phyloP scores from a whole-genome alignment of 2,329 filamentous ascomycete genomes.

The Xylaria sp. region DNA sequence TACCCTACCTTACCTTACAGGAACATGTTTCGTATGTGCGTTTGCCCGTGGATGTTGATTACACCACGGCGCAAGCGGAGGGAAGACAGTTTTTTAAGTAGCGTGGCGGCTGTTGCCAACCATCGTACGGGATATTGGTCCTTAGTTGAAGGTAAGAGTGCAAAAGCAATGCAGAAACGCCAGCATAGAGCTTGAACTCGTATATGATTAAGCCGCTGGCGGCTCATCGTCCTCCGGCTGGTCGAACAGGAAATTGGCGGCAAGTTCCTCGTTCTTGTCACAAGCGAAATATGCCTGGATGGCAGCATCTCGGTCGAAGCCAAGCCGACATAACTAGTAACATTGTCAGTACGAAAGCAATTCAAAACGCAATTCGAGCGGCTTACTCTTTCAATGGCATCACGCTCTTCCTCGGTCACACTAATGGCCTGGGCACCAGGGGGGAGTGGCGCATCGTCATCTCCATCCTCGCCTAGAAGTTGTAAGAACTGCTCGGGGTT shows the following conservation, averaged over 20 bases:
- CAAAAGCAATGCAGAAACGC: constrained; percentile 19
- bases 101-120: constrained; percentile 12
- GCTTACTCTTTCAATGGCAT: constrained; percentile 92
- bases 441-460: constrained; percentile 82
- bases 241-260: constrained; percentile 97
- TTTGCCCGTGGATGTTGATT: constrained; percentile 9
- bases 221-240: constrained; percentile 85
- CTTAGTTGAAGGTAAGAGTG: constrained; percentile 16
- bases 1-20: background rate
- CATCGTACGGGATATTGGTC: constrained; percentile 28
- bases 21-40: constrained; percentile 15
- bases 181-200: constrained; percentile 12
- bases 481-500: constrained; percentile 94
- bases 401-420: constrained; percentile 94
- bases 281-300: constrained; percentile 99
- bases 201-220: constrained; percentile 47
- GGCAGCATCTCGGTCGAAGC: constrained; percentile 89
- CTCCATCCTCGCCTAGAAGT: constrained; percentile 84
- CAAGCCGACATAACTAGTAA: constrained; percentile 81
- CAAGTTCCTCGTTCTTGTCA: constrained; percentile 98
- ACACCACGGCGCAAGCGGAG: no score
- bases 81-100: no score
- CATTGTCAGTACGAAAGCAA: constrained; percentile 19
- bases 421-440: constrained; percentile 88
- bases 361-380: constrained; percentile 1